Evolutionary conservation across 2,329 filamentous ascomycete species (phyloP), one percentile per base, ranked within the genome.

Genomic region (Orbilia brochopaga): DNA sequence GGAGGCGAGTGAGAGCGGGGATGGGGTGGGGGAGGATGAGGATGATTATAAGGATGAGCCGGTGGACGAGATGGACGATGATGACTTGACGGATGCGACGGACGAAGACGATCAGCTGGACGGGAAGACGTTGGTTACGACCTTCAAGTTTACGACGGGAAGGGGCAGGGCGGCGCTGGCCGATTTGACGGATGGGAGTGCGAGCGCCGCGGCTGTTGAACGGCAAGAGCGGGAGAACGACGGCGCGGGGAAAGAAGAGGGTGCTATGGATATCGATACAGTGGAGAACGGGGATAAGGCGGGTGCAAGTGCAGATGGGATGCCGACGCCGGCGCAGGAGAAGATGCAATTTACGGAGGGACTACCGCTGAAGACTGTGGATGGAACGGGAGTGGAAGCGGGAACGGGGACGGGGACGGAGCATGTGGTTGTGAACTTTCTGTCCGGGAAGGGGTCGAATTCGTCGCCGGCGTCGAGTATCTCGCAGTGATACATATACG

Each of bases 11-110:
- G 86, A 88, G 1, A 81, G 82, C 2, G 85, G 85, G 30, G 83
- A 86, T 0, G 82, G 84, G 15, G 75, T 74, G 10, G 78, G 77
- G 30, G 79, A 78, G 19, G 78, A 78, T 27, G 81, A 50, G 21
- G 87, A 89, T 40, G 85, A 91, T 62, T 85, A 80, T 23, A 81
- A 83, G n/a, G 85, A 87, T 42, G 85, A 86, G 60, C 83, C 84
- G 11, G 84, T 84, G 42, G 81, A 81, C 40, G 83, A 86, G 77
- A 81, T 81, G 10, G 85, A 87, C 42, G 85, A 79, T n/a, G 78
- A 85, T 21, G 83, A 84, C 53, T 76, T 83, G 48, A 79, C 82
- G 0, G 82, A 83, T 40, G 80, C 81, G 19, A 64, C 52, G 21
- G 65, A 69, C 21, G 59, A 59, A 13, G 40, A 42, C 1, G 40